A percentile compares a stretch with the other conserved stretches of the same genome.
These are phyloP conservation scores for Candida saitoana DNA, from an alignment of 805 yeast genomes.

Conservation along the genomic window DNA sequence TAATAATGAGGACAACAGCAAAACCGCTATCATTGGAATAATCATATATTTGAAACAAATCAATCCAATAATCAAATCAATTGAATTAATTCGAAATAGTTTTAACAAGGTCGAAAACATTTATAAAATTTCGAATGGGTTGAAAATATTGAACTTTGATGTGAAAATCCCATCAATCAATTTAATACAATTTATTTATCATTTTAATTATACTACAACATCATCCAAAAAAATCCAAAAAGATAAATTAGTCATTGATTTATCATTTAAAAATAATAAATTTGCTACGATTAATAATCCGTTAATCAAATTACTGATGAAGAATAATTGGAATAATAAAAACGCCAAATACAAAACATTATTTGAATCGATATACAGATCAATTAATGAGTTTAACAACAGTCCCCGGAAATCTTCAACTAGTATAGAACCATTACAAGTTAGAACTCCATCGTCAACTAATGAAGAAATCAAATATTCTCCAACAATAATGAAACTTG, in stretches of 20 bases:
- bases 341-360: conserved; percentile 35
- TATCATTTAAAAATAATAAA: conserved; percentile 27
- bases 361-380: conserved; percentile 33
- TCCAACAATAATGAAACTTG: conserved; percentile 25
- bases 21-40: conserved; percentile 25
- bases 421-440: conserved; percentile 3
- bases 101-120: conserved; percentile 11
- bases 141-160: conserved; percentile 30
- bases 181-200: conserved; percentile 27
- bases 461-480: conserved; percentile 2
- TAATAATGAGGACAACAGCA: conserved; percentile 4
- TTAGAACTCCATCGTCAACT: conserved; percentile 7
- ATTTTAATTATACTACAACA: conserved; percentile 22
- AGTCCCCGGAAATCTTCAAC: conserved; percentile 11
- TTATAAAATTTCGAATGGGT: conserved; percentile 25
- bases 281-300: conserved; percentile 21
- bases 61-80: conserved; percentile 25
- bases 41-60: conserved; percentile 31
- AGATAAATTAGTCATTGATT: conserved; percentile 28
- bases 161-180: conserved; percentile 27
- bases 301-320: conserved; percentile 28
- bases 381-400: conserved; percentile 18
- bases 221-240: conserved; percentile 31
- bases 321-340: conserved; percentile 33
- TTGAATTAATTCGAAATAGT: conserved; percentile 14